Percentiles rank a stretch among this genome's conserved stretches.
phyloP scores from a whole-genome alignment of 225 moss, liverwort and hornwort genomes.

The Asterella californica region DNA sequence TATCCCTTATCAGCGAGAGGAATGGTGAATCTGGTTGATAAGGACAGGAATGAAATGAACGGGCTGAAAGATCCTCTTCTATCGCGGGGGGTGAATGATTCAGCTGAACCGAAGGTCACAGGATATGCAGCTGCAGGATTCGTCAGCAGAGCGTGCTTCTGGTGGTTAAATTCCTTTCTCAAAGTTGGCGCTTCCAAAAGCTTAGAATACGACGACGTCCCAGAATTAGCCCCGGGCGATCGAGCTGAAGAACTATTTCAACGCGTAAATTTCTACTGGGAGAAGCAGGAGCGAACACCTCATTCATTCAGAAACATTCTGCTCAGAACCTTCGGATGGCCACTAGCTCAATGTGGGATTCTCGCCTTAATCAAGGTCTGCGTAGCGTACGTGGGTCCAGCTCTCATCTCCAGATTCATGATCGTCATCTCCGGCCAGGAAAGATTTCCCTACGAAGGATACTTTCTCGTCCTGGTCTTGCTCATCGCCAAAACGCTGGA shows the following conservation, averaged over 20 bases:
- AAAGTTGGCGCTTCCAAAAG: conserved; percentile 28
- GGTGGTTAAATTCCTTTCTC: conserved; percentile 68
- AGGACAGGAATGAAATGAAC: background rate
- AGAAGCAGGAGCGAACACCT: conserved; percentile 4
- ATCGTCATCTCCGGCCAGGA: conserved; percentile 18
- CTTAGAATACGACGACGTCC: conserved; percentile 55
- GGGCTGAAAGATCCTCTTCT: background rate
- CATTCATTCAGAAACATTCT: conserved; percentile 29
- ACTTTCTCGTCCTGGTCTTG: conserved; percentile 14
- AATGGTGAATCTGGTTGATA: no score
- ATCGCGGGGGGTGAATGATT: background rate
- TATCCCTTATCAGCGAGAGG: no score
- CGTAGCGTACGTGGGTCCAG: conserved; percentile 36
- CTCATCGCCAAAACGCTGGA: conserved; percentile 17
- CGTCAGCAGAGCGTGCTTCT: conserved; percentile 51
- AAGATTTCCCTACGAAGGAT: conserved; percentile 27
- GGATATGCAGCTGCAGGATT: conserved; percentile 24
- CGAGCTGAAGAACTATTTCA: conserved; percentile 37
- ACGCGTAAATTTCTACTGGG: conserved; percentile 40
- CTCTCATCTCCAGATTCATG: conserved; percentile 34
- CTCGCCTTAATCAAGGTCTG: conserved; percentile 16
- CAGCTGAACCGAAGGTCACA: conserved; percentile 25
- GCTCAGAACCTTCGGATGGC: conserved; percentile 31
- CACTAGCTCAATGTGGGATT: background rate
- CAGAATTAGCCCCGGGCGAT: conserved; percentile 38